These are phyloP conservation scores for Parathielavia hyrcaniae DNA, from an alignment of 495 filamentous ascomycete genomes.

Conservation along the genomic window DNA sequence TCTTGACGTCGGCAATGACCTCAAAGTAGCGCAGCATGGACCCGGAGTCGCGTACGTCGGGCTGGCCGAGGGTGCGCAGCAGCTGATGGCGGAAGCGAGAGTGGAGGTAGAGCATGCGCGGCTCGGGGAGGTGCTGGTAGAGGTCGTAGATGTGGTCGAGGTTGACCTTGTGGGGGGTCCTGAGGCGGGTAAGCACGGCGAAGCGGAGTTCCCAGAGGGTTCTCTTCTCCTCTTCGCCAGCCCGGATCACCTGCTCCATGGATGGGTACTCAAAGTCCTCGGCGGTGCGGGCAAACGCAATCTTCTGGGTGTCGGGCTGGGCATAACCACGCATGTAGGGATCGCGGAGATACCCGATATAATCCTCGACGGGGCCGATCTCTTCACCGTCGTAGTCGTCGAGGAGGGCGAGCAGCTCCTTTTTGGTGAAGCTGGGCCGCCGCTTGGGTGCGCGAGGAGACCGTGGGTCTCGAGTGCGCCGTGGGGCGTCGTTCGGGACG, in stretches of 20 bases:
- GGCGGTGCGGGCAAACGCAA: constrained; percentile 40
- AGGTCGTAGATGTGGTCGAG: constrained; percentile 40
- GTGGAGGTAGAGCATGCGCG: constrained; percentile 60
- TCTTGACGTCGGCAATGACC: constrained; percentile 75
- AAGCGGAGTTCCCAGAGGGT: constrained; percentile 32
- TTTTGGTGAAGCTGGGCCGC: constrained; percentile 21
- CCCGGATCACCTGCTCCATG: constrained; percentile 27
- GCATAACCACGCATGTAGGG: constrained; percentile 46
- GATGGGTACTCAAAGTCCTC: constrained; percentile 45
- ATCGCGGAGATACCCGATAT: constrained; percentile 40
- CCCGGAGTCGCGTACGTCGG: constrained; percentile 48
- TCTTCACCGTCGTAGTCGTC: constrained; percentile 41
- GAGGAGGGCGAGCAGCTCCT: constrained; percentile 45
- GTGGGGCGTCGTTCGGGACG: background rate
- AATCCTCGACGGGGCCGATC: constrained; percentile 40
- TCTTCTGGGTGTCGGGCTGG: constrained; percentile 35
- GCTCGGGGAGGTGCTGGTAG: constrained; percentile 46
- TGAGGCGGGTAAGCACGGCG: constrained; percentile 29
- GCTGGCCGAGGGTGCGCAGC: constrained; percentile 61
- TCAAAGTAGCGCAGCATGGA: constrained; percentile 77
- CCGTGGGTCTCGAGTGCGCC: background rate
- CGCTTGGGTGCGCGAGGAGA: background rate
- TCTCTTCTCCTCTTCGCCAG: constrained; percentile 21
- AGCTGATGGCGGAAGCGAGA: constrained; percentile 54
- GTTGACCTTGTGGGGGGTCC: constrained; percentile 28